These are phyloP conservation scores for Kwoniella europaea DNA, from an alignment of 768 basidiomycete genomes.

Conservation along the genomic window DNA sequence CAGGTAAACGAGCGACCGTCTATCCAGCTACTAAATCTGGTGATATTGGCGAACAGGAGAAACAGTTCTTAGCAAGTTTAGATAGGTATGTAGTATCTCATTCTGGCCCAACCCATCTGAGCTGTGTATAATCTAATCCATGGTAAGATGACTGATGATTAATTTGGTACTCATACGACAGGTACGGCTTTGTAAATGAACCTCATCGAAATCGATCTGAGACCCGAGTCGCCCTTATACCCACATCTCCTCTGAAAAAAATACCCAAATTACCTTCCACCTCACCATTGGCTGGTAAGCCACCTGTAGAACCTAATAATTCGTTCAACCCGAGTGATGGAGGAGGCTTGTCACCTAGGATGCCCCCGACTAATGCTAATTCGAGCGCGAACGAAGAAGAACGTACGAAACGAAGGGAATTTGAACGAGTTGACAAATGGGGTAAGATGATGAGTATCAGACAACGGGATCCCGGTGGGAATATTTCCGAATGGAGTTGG, in stretches of 20 bases:
- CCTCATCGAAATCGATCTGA: conserved; percentile 71
- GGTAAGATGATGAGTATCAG: conserved; percentile 75
- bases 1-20: conserved; percentile 56
- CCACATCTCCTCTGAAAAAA: conserved; percentile 65
- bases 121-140: too few species aligned
- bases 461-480: conserved; percentile 74
- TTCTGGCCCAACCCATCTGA: not conserved
- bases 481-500: conserved; percentile 74
- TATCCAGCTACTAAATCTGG: conserved; percentile 60
- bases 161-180: conserved; percentile 50
- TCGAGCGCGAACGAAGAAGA: conserved; percentile 56
- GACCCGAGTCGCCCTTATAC: conserved; percentile 72
- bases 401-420: conserved; percentile 64
- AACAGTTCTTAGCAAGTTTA: conserved; percentile 72
- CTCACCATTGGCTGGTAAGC: conserved; percentile 39
- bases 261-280: conserved; percentile 62
- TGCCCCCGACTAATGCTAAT: conserved; percentile 30
- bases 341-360: conserved; percentile 60
- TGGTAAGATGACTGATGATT: not conserved
- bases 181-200: conserved; percentile 88
- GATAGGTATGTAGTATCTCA: conserved; percentile 72
- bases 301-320: conserved; percentile 39
- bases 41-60: conserved; percentile 74
- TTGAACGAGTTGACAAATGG: conserved; percentile 85
- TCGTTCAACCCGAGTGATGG: conserved; percentile 50